phyloP scores from a whole-genome alignment of 352 stramenopile species.

The Aphanomyces euteiches region DNA sequence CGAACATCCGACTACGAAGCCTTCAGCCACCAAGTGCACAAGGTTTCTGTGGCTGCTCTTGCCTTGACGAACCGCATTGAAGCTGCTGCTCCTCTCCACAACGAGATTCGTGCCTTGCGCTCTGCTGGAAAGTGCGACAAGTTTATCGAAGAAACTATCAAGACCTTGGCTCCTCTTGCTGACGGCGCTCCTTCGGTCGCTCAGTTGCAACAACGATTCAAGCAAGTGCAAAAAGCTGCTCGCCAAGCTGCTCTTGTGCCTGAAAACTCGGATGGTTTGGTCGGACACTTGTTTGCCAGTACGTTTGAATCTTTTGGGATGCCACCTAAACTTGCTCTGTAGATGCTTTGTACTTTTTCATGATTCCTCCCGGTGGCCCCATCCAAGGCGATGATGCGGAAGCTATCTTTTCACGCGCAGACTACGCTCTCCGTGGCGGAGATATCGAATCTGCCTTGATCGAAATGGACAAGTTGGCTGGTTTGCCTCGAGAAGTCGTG shows the following conservation, averaged over 20 bases:
- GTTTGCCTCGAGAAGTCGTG: constrained; percentile 61
- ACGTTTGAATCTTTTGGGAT: not conserved
- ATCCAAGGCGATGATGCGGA: constrained; percentile 71
- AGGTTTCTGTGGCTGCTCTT: constrained; percentile 71
- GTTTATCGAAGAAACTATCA: constrained; percentile 65
- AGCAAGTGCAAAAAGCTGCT: constrained; percentile 67
- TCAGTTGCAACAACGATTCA: constrained; percentile 81
- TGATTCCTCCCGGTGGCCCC: constrained; percentile 72
- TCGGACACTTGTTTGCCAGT: constrained; percentile 66
- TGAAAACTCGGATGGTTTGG: constrained; percentile 49
- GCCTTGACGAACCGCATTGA: constrained; percentile 78
- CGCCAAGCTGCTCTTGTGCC: constrained; percentile 65
- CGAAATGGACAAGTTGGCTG: constrained; percentile 66
- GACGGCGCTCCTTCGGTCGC: constrained; percentile 65
- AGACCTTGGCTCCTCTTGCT: constrained; percentile 55
- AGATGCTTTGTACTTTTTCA: constrained; percentile 56
- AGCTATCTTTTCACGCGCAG: constrained; percentile 70
- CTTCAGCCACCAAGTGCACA: constrained; percentile 83
- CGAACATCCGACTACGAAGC: constrained; percentile 76
- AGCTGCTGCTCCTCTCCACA: constrained; percentile 58
- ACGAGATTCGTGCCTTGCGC: constrained; percentile 55
- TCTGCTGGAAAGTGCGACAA: constrained; percentile 67
- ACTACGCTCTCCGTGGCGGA: constrained; percentile 76
- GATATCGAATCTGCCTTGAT: constrained; percentile 67
- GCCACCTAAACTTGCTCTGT: not conserved